These are phyloP conservation scores for Gossypium anomalum DNA, from an alignment of 345 rosid species.

Conservation along the genomic window DNA sequence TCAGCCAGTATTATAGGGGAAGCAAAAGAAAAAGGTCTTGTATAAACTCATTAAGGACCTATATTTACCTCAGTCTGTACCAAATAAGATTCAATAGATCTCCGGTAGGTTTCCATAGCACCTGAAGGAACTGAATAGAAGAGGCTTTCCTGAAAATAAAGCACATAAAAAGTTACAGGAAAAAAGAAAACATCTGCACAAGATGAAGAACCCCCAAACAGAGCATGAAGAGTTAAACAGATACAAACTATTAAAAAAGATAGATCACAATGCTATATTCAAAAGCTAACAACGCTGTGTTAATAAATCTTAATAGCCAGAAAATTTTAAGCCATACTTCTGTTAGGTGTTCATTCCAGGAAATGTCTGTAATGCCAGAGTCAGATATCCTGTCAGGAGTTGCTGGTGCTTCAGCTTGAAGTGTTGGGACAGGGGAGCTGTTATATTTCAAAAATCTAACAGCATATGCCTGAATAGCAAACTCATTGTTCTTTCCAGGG, in stretches of 20 bases:
- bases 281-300: background rate
- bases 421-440: constrained; percentile 40
- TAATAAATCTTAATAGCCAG: background rate
- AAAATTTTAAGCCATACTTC: constrained; percentile 55
- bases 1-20: background rate
- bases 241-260: background rate
- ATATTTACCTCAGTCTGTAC: constrained; percentile 47
- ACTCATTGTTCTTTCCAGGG: constrained; percentile 30
- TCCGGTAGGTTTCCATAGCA: constrained; percentile 74
- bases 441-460: constrained; percentile 63
- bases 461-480: constrained; percentile 68
- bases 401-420: constrained; percentile 58
- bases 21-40: background rate
- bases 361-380: constrained; percentile 46
- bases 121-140: constrained; percentile 84
- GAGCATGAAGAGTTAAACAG: background rate
- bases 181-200: background rate
- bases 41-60: background rate
- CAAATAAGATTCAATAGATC: constrained; percentile 72
- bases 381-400: constrained; percentile 55
- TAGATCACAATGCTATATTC: background rate
- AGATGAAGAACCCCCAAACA: background rate
- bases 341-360: constrained; percentile 67
- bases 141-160: constrained; percentile 73
- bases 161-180: constrained; percentile 21